Base-by-base conservation (phyloP, 1,284 basidiomycete species). In the Pascua sp. region DNA sequence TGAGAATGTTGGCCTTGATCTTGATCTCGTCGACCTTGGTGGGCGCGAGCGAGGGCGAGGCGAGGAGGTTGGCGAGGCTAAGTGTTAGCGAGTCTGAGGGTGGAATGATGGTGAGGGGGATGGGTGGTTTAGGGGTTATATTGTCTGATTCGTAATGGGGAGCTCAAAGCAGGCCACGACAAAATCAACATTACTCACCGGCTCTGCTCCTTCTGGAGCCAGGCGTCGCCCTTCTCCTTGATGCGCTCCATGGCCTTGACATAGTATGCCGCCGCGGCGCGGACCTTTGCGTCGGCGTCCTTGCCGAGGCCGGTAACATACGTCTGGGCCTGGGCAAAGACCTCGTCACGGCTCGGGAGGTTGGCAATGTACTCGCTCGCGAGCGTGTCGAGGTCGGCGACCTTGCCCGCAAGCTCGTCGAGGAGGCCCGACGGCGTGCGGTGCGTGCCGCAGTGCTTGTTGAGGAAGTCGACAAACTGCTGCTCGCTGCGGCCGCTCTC, bases 1-100 rank as follows among this genome's bases (percentile, higher is more conserved):
- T 76, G 54, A 96, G 84, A 65, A 96, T 84, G 79, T 98, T 98
- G 51, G 84, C 82, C 81, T 94, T 95, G 76, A 89, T 84, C 79
- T 91, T 90, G 69, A 98, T 86, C 80, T 98, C 92, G 75, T 98
- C 95, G 46, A 94, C 80, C 79, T 98, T 97, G 52, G 82, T 77
- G 0, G 84, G 81, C 18, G 79, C 82, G 43, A 97, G 79, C 41
- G 81, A 69, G 8, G 75, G 69, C 8, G 72, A 73, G 4, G 64
- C 60, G 55, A 76, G 67, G 11, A 79, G 68, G 49, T 71, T 72
- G 51, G 72, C 64, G 47, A 79, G 71, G 42, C 77, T 75, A 50
- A 7, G 4, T 39, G 47, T 49, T 42, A 57, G 56, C n/a, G 9
- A 5, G 15, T 32, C 4, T 32, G 24, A 32, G 24, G 42, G 42